Evolutionary conservation across 1,284 basidiomycete species (phyloP).

Genomic region (Ustilago crameri): DNA sequence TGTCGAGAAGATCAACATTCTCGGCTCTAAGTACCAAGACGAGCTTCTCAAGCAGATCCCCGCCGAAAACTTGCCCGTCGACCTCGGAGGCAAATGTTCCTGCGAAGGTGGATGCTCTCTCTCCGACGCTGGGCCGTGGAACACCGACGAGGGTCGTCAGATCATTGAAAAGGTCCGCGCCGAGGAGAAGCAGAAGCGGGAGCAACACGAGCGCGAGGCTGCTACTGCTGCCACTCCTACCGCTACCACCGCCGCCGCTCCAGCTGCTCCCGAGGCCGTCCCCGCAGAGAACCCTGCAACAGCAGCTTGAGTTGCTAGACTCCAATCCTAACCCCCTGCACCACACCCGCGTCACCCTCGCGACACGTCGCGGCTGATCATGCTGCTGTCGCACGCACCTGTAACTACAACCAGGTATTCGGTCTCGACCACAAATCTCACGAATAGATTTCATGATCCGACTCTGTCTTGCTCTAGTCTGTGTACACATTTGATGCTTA

Average conservation of each 20-base stretch:
- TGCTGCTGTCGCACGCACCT: background rate
- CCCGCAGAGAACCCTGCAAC: constrained; percentile 22
- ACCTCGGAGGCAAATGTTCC: constrained; percentile 84
- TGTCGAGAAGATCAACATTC: constrained; percentile 76
- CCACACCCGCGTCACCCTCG: background rate
- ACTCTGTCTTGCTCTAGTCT: background rate
- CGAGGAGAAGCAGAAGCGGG: constrained; percentile 48
- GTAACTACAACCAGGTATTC: constrained; percentile 6
- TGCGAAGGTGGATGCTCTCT: constrained; percentile 85
- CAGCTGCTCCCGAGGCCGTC: constrained; percentile 13
- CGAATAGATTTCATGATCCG: constrained; percentile 8
- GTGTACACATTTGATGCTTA: background rate
- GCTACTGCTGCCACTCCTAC: constrained; percentile 10
- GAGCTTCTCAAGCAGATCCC: constrained; percentile 73
- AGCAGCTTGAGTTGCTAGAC: constrained; percentile 4
- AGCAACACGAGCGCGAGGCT: constrained; percentile 29
- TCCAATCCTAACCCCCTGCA: background rate
- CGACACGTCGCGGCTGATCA: background rate
- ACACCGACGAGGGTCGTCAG: constrained; percentile 69
- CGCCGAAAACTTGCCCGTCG: constrained; percentile 81
- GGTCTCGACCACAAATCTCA: constrained; percentile 4
- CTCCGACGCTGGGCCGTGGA: constrained; percentile 94
- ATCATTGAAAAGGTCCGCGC: constrained; percentile 59
- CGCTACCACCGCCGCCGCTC: background rate
- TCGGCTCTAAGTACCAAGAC: constrained; percentile 56